These are phyloP conservation scores for Bipolaris cookei DNA, from an alignment of 2,329 filamentous ascomycete species.

Conservation along the genomic window DNA sequence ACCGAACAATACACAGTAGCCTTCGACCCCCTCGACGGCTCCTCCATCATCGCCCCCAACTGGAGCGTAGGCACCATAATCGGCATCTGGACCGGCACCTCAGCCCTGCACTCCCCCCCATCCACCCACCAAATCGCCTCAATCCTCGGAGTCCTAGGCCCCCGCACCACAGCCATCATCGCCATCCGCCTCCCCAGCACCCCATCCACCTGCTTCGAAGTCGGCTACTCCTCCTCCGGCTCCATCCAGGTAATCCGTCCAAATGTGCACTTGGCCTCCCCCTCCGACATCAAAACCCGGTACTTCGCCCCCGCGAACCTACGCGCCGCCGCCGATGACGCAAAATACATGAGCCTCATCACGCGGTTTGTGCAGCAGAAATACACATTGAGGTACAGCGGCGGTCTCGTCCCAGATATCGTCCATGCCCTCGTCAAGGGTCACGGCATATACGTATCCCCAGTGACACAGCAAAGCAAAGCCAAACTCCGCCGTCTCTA, in stretches of 20 bases:
- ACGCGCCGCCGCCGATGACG: constrained; percentile 61
- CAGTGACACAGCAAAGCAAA: constrained; percentile 58
- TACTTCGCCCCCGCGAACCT: constrained; percentile 70
- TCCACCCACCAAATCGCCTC: constrained; percentile 36
- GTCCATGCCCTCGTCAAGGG: constrained; percentile 66
- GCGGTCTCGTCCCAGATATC: constrained; percentile 67
- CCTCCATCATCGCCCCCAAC: constrained; percentile 59
- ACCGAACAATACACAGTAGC: constrained; percentile 59
- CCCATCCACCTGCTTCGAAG: constrained; percentile 58
- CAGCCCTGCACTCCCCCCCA: constrained; percentile 34
- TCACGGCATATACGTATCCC: constrained; percentile 66
- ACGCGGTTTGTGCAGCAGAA: constrained; percentile 56
- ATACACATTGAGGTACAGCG: constrained; percentile 67
- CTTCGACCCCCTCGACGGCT: constrained; percentile 69
- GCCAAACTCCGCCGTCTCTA: constrained; percentile 67
- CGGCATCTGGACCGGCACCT: constrained; percentile 58
- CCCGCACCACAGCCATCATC: constrained; percentile 56
- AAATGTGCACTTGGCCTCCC: neutral
- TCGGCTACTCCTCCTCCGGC: constrained; percentile 51
- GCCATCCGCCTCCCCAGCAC: constrained; percentile 58
- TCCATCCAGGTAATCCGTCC: constrained; percentile 54
- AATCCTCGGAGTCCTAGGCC: constrained; percentile 46
- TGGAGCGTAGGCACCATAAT: constrained; percentile 61
- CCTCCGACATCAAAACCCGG: constrained; percentile 52
- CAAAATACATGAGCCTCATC: constrained; percentile 53